Base-by-base conservation (phyloP, 208 protist genomes). In the Trypanosomatidae sp. region DNA sequence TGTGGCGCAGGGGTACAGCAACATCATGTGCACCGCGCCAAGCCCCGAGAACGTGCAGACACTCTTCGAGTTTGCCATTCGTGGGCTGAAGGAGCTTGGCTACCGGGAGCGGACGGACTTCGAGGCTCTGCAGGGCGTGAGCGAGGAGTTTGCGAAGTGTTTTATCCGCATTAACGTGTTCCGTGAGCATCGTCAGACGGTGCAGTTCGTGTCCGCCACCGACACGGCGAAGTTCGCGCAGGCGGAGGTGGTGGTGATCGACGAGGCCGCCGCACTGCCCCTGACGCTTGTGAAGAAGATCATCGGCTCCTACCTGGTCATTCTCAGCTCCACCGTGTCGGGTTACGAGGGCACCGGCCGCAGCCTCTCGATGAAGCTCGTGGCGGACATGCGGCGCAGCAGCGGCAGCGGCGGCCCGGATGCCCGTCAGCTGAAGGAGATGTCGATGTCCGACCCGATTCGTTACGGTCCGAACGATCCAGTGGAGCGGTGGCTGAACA, bases 181-280 rank as follows among this genome's bases (percentile, higher is more conserved):
- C 83, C 90, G 94, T 55, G 78, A 91, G 49, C 99, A 99, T 74
- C 89, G 99, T 3, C 99, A 99, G 87, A 99, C 99, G 0, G 96
- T 99, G 44, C 98, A 99, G 81, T 99, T 99, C 56, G 98, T 99
- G 58, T 87, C 90, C 53, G 95, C 97, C 22, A 88, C 90, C 46
- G 97, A 99, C 81, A 86, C 85, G 30, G 72, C 76, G 44, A 97
- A 96, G 79, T 96, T 99, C 64, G 94, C 95, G 25, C 98, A 99
- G 84, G 97, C 97, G 13, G 97, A 99, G 86, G 80, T 99, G n/a
- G 81, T 99, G 3, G 98, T 99, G 12, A 98, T 99, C 69, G 99
- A 99, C 84, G 99, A 99, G 85, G 99, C 99, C 1, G 99, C 99
- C 10, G 99, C 99, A 19, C 99, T 99, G 46, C 99, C 99, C 8